Percentiles rank a stretch among this genome's conserved stretches.
These are phyloP conservation scores for Anisodus acutangulus DNA, from an alignment of 257 asterid species.

Conservation along the genomic window DNA sequence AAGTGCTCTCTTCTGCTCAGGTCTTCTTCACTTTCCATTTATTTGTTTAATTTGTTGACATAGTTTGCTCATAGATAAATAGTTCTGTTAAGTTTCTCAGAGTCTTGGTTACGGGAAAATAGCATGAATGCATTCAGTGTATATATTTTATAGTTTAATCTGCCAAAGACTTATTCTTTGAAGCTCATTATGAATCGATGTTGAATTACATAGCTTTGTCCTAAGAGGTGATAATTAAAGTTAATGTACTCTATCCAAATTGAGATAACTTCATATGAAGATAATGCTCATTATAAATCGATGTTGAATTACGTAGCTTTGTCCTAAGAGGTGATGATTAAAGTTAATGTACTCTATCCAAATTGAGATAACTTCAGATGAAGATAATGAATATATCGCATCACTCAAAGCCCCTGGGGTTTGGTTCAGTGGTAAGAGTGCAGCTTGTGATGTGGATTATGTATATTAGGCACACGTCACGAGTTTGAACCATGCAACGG, in stretches of 20 bases:
- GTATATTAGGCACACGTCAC: not conserved
- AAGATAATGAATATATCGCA: not conserved
- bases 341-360: not conserved
- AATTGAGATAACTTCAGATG: not conserved
- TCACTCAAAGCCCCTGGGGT: not conserved
- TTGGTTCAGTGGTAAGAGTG: not conserved
- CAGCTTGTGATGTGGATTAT: not conserved
- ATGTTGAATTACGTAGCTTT: not conserved
- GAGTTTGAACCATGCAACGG: not conserved
- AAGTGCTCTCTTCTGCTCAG: constrained; percentile 86
- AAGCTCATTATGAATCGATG: constrained; percentile 1
- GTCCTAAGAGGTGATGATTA: not conserved
- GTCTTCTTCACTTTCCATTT: constrained; percentile 43
- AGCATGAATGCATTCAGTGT: not conserved
- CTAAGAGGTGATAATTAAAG: not conserved
- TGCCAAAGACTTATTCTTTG: not conserved
- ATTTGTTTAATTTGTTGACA: not conserved
- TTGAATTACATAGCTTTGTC: not conserved
- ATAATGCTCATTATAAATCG: not conserved
- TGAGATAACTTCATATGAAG: not conserved
- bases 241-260: not conserved
- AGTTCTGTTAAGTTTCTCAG: not conserved
- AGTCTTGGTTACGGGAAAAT: not conserved
- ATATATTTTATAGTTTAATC: not conserved
- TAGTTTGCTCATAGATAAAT: not conserved